These are phyloP conservation scores for Salix udensis DNA, from an alignment of 345 rosid species.

Conservation along the genomic window DNA sequence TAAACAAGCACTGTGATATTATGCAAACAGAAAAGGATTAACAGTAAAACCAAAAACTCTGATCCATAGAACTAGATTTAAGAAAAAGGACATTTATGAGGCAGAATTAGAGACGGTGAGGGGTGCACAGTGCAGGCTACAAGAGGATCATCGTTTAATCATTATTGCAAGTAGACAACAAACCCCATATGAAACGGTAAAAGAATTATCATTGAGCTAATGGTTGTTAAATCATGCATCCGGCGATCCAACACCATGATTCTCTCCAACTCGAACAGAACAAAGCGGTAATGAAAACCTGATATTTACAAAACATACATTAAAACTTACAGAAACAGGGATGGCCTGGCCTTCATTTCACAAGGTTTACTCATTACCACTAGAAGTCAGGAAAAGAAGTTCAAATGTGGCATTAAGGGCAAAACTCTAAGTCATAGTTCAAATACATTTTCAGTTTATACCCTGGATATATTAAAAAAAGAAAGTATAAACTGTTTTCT, in stretches of 20 bases:
- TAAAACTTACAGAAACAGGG: neutral
- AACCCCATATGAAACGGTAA: neutral
- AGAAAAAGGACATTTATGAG: neutral
- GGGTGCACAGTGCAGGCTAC: neutral
- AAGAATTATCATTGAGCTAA: neutral
- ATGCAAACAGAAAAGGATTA: neutral
- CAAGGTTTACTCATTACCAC: neutral
- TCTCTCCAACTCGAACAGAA: neutral
- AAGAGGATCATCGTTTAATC: neutral
- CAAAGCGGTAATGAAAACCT: neutral
- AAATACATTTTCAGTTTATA: neutral
- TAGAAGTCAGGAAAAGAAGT: neutral
- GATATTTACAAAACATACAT: neutral
- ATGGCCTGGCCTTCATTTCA: neutral
- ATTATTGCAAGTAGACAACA: neutral
- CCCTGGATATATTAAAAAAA: neutral
- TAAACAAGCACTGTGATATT: neutral
- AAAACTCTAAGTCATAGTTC: neutral
- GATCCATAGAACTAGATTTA: neutral
- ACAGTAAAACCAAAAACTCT: neutral
- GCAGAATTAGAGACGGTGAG: neutral
- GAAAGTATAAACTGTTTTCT: neutral
- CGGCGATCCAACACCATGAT: neutral
- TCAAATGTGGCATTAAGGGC: neutral
- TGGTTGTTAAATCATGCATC: neutral